Evolutionary conservation across 2,329 filamentous ascomycete genomes (phyloP), one percentile per base, ranked within the genome.

Genomic region (Ophiostoma pallidulum): DNA sequence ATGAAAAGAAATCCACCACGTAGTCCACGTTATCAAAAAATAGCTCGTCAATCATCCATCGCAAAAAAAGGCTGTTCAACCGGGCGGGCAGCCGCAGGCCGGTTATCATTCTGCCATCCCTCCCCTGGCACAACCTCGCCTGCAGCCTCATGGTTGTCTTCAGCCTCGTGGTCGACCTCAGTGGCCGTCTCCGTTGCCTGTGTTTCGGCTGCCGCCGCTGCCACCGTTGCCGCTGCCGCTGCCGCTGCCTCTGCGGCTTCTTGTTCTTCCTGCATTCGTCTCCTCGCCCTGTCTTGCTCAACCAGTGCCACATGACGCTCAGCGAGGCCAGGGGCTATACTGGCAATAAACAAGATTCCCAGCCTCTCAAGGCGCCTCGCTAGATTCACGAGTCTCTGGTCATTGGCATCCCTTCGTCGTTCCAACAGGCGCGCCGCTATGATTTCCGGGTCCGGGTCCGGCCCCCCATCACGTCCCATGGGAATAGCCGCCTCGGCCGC

Each of bases 271-370:
- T 63, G 63, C 53, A 62, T 62, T 22, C 70, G 64, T 51, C 68
- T 62, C 35, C 64, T 59, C 70, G 64, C 33, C 69, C 71, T 47
- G n/a, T 75, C 70, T 4, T 71, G 73, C 55, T 78, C 75, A 3
- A 78, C 60, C 38, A 75, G 70, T 20, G 73, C 74, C 51, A 84
- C 82, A 52, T 84, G 80, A 41, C 78, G 67, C 62, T 84, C 80
- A 1, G 78, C 78, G 20, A 84, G 72, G 9, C 80, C 80, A 1
- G 80, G 80, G 2, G 79, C 77, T 51, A 84, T 72, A 58, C 80
- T 84, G 18, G 80, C 80, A 19, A 84, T 64, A 56, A 84, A 83
- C 20, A 84, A 65, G 14, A 83, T 69, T 0, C 75, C 69, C 16
- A 78, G 74, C 52, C 80, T 72, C 61, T 84, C 78, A 7, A 77